Base-by-base conservation (phyloP, 2,329 filamentous ascomycete genomes). In the Arthrobotrys entomopaga region DNA sequence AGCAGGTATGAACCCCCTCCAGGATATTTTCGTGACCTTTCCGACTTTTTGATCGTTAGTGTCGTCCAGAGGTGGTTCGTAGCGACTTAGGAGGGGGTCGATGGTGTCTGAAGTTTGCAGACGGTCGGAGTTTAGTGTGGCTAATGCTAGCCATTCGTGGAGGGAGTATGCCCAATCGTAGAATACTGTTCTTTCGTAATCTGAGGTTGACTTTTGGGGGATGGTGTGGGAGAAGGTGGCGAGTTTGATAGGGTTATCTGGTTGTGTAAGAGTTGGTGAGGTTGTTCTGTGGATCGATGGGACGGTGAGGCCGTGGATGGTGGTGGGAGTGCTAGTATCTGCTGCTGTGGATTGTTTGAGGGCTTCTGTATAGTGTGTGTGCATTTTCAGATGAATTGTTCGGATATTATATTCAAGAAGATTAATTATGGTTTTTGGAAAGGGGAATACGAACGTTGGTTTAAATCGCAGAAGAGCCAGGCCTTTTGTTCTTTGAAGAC, bases 401-500 rank as follows among this genome's bases (percentile, higher is more conserved):
- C n/a, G n/a, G n/a, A n/a, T n/a, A n/a, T n/a, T n/a, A n/a, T n/a
- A n/a, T n/a, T n/a, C n/a, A n/a, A n/a, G n/a, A n/a, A 13, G 13
- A 19, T 34, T 8, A 10, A 34, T 7, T 26, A 7, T 3, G 24
- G 24, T 26, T 3, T 26, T 26, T 43, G 3, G 10, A 19, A 10
- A 16, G 5, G 42, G 16, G 38, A 20, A 16, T 49, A 26, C 60
- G 40, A 56, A 88, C 86, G 81, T 82, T 83, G 77, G 78, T 79
- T 82, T 46, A 89, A 80, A 78, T 93, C 90, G 79, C 86, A 89
- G 78, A 95, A 93, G 0, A 98, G 82, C 93, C 94, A 97, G 0
- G 87, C 87, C 20, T 89, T 79, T 0, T 89, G 87, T 50, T 85
- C 82, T 56, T 86, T 87, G 20, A 97, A 84, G 20, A 92, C 91